These are phyloP conservation scores for Amoebophrya sp. DNA, from an alignment of 169 alveolate genomes.

Conservation along the genomic window DNA sequence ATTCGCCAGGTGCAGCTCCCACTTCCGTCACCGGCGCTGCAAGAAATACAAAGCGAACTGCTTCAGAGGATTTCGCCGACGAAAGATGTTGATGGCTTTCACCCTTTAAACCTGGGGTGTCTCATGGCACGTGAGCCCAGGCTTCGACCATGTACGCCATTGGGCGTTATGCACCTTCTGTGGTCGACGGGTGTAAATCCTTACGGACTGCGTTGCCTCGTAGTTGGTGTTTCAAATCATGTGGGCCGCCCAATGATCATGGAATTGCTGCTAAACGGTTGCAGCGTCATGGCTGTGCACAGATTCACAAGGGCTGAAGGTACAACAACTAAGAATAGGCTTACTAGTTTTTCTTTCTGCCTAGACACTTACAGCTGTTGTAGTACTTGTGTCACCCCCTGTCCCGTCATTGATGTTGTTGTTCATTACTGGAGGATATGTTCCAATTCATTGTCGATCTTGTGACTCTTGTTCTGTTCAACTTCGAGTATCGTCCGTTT, in stretches of 20 bases:
- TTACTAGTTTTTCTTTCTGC: too few relatives aligned
- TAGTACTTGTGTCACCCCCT: too few relatives aligned
- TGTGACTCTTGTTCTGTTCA: too few relatives aligned
- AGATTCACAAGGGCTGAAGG: neutral
- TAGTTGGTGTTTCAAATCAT: neutral
- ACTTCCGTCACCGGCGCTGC: neutral
- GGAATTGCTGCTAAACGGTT: constrained; percentile 23
- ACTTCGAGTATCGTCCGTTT: too few relatives aligned
- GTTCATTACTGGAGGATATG: too few relatives aligned
- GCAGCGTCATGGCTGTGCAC: neutral
- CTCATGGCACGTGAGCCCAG: constrained; percentile 7
- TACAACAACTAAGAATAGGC: too few relatives aligned
- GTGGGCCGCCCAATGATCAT: constrained; percentile 25
- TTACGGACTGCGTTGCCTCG: neutral
- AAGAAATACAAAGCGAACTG: neutral
- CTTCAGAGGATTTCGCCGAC: neutral
- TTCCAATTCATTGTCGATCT: too few relatives aligned
- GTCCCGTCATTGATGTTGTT: too few relatives aligned
- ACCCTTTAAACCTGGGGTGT: neutral
- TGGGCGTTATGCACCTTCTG: constrained; percentile 26
- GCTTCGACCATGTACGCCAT: constrained; percentile 26
- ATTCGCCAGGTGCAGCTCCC: neutral
- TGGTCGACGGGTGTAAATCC: constrained; percentile 24
- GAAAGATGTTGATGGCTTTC: constrained; percentile 24
- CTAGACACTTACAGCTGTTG: too few relatives aligned